Percentiles rank a stretch among this genome's conserved stretches.
These are phyloP conservation scores for sunflower (Helianthus annuus) DNA, from an alignment of 129 eudicot genomes.

Conservation along the genomic window DNA sequence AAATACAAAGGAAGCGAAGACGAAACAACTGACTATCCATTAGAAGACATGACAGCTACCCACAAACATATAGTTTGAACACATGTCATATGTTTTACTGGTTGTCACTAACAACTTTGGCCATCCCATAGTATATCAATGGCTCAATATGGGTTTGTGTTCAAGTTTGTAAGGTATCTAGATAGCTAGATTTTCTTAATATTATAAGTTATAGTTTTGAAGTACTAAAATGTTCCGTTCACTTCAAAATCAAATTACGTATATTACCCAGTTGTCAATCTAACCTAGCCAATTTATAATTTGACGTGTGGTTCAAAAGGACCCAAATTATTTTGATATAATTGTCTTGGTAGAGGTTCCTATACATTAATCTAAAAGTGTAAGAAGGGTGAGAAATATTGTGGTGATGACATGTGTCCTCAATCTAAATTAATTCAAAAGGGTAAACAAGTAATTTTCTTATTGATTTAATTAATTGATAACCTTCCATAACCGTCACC, in stretches of 20 bases:
- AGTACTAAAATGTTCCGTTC: background rate
- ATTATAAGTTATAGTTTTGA: background rate
- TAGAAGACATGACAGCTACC: conserved; percentile 28
- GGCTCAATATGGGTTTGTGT: background rate
- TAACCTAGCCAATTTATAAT: background rate
- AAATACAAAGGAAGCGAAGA: conserved; percentile 53
- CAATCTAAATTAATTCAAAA: too few species aligned
- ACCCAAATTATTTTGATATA: background rate
- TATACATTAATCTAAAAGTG: too few species aligned
- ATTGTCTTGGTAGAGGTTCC: too few species aligned
- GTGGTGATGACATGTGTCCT: too few species aligned
- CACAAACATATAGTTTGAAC: conserved; percentile 38
- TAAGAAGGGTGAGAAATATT: too few species aligned
- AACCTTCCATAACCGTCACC: too few species aligned
- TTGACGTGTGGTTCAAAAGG: background rate
- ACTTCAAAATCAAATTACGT: background rate
- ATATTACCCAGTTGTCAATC: background rate
- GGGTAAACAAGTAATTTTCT: too few species aligned
- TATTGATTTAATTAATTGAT: too few species aligned
- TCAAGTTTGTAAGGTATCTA: background rate
- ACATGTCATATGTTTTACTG: background rate
- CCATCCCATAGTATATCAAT: too few species aligned
- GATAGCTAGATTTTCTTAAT: background rate
- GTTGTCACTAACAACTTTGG: too few species aligned
- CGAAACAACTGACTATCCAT: conserved; percentile 18